Base-by-base conservation (phyloP, 192 early-diverging fungal species). In the Linnemannia exigua region DNA sequence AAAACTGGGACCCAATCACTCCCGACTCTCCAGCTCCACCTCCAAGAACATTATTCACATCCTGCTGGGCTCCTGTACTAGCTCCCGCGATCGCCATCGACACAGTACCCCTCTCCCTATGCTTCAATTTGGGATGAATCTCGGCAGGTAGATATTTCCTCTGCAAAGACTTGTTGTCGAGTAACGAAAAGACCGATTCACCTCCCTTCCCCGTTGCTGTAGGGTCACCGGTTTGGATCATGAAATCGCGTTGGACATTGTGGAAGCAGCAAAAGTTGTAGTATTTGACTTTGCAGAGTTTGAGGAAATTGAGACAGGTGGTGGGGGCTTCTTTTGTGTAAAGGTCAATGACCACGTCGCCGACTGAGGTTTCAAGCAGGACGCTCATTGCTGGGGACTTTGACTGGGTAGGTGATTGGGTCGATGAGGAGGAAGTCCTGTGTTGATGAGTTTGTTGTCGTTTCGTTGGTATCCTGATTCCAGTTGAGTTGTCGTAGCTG, bases 271-370 rank as follows among this genome's bases (percentile, higher is more conserved):
- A 87, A 72, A 91, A 97, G 90, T 98, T 97, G 88, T 96, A 97
- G 78, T 94, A 94, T 78, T 98, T 98, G 70, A 92, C 89, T 80
- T 99, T 98, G 84, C 96, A 97, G 15, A 98, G 91, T 82, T 98
- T 97, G 47, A 98, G 73, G 77, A 98, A 98, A 79, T 98, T 98
- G 80, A 91, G 88, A 38, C 89, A 89, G 1, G 95, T 93, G 25
- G 79, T 74, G 9, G 95, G 95, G n/a, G 94, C 94, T 70, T 92
- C 88, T 67, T 94, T 89, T 15, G 91, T 91, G 70, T 94, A 88
- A n/a, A 98, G 89, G 87, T 98, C 97, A 41, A 98, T 95, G 72
- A 97, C 96, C 52, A 98, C 91, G 77, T 97, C 96, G 41, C 97
- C 97, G 28, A 96, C 82, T 1, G 97, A 97, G 1, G 98, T 99